Conservation (phyloP, 169 alveolate genomes). For the Babesia sp. region DNA sequence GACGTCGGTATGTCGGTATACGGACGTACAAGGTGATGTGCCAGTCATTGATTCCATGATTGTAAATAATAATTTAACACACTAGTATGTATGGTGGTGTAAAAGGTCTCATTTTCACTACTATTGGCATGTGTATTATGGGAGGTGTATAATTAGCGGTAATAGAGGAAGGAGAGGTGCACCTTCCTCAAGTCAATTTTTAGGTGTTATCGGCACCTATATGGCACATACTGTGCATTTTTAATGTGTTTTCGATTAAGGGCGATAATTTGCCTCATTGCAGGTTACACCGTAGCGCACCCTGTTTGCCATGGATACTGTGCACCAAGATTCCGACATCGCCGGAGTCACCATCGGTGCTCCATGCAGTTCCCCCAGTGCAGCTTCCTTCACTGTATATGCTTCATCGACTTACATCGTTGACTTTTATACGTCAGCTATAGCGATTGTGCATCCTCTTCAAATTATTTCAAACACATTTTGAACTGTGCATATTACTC, state of each 20-base stretch:
- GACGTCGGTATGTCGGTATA: no score
- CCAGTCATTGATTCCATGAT: no score
- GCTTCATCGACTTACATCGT: not conserved
- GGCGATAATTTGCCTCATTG: not conserved
- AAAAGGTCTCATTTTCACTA: no score
- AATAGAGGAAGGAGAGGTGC: no score
- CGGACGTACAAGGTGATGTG: no score
- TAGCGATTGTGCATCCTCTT: not conserved
- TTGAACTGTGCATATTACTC: no score
- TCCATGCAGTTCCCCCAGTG: slow-evolving; percentile 4
- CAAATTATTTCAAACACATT: no score
- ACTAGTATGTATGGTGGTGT: no score
- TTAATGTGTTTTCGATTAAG: not conserved
- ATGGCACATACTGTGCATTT: not conserved
- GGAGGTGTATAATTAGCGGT: no score
- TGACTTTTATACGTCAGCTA: not conserved
- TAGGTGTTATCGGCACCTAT: not conserved
- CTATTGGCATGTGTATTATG: no score
- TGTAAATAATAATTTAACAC: no score
- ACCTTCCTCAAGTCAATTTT: not conserved
- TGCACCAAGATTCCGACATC: slow-evolving; percentile 33
- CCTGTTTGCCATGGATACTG: not conserved
- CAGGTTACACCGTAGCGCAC: not conserved
- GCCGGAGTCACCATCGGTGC: not conserved
- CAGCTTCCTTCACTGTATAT: not conserved